These are phyloP conservation scores for Chaetomium globosum DNA, from an alignment of 2,329 filamentous ascomycete species.

Conservation along the genomic window DNA sequence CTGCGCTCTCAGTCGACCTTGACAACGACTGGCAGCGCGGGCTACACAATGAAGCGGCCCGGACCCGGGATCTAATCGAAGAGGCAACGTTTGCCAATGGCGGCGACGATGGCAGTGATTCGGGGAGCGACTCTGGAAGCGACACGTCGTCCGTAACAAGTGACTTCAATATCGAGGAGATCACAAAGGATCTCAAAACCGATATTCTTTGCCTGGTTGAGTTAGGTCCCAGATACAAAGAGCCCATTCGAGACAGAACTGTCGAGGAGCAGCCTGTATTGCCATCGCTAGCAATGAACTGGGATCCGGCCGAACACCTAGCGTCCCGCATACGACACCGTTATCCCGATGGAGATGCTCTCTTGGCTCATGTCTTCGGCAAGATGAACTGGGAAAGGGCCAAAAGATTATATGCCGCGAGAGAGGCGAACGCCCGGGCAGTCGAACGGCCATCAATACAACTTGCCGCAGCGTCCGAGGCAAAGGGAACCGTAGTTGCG, in stretches of 20 bases:
- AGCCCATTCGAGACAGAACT: constrained; percentile 13
- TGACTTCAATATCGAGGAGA: neutral
- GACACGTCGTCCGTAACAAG: neutral
- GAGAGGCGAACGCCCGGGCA: neutral
- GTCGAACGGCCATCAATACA: neutral
- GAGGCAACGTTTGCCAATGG: neutral
- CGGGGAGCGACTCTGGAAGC: constrained; percentile 1
- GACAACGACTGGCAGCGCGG: neutral
- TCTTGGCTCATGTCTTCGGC: neutral
- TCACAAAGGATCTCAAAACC: constrained; percentile 8
- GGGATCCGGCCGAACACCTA: neutral
- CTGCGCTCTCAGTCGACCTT: neutral
- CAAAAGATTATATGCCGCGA: neutral
- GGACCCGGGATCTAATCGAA: neutral
- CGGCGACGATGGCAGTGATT: neutral
- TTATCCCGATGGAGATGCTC: neutral
- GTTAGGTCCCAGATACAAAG: constrained; percentile 4
- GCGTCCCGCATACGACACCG: constrained; percentile 4
- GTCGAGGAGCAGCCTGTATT: neutral
- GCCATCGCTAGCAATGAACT: neutral
- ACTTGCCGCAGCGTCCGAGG: neutral
- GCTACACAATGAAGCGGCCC: neutral
- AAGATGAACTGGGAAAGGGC: constrained; percentile 5
- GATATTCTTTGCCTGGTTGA: constrained; percentile 13
- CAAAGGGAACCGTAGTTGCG: neutral